These are phyloP conservation scores for Podospora tetraspora DNA, from an alignment of 495 filamentous ascomycete genomes.

Conservation along the genomic window DNA sequence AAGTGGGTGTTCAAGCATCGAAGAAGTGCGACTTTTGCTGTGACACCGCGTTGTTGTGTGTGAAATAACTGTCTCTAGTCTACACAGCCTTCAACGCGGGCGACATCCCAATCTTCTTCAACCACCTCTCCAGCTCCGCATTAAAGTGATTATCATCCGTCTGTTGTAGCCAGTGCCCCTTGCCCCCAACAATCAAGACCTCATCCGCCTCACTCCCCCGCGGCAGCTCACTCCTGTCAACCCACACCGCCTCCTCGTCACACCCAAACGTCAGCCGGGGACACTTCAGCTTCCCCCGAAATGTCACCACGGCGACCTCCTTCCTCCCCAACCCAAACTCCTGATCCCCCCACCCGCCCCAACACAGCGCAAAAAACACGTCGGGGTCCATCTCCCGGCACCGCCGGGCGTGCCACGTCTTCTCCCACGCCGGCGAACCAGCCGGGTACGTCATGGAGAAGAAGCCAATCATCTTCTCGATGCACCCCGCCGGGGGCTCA, in stretches of 20 bases:
- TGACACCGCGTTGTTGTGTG: too few species aligned
- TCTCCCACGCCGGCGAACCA: neutral
- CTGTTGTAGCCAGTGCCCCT: slow-evolving; percentile 13
- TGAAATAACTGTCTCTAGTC: too few species aligned
- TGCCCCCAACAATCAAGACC: slow-evolving; percentile 1
- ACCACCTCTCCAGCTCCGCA: neutral
- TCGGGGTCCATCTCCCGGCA: slow-evolving; percentile 3
- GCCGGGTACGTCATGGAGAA: slow-evolving; percentile 5
- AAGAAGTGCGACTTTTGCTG: too few species aligned
- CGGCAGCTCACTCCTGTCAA: slow-evolving; percentile 1
- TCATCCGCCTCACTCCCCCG: slow-evolving; percentile 6
- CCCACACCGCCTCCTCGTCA: neutral
- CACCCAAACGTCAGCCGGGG: slow-evolving; percentile 3
- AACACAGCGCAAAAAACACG: slow-evolving; percentile 2
- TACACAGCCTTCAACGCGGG: neutral
- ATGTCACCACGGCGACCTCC: slow-evolving; percentile 1
- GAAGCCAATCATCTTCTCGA: slow-evolving; percentile 1
- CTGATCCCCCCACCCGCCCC: slow-evolving; percentile 7
- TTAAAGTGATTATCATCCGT: slow-evolving; percentile 1
- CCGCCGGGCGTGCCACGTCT: slow-evolving; percentile 8
- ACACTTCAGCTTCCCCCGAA: neutral
- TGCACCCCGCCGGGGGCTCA: neutral
- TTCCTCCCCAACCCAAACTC: slow-evolving; percentile 1
- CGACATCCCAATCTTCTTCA: neutral
- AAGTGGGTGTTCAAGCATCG: too few species aligned